Evolutionary conservation across 2,329 filamentous ascomycete genomes (phyloP), one percentile per base, ranked within the genome.

Genomic region (Arthroderma uncinatum): DNA sequence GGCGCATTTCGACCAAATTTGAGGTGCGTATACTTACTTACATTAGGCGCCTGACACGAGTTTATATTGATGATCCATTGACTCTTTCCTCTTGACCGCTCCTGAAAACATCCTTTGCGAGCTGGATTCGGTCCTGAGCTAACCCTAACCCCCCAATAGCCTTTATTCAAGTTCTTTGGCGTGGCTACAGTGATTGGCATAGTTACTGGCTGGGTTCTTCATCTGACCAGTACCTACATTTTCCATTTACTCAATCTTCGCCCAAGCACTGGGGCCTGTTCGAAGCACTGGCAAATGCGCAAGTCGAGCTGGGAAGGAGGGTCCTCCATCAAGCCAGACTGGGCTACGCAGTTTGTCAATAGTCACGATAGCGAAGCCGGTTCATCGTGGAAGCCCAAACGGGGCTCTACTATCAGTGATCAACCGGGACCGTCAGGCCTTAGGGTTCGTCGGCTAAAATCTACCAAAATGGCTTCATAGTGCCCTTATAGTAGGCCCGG

Each of bases 131-230:
- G 6, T 25, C 8, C 7, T 52, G 16, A 14, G 50, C 50, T 53
- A 53, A 59, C 57, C 10, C 50, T 53, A 53, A 59, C 57, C 10
- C 21, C 12, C 12, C 6, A 14, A 23, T 47, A 78, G 76, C 72
- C 71, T 52, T 58, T 75, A 19, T 69, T 70, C 56, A 78, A 79
- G 65, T 85, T 78, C 64, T 75, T 90, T 50, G 83, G 82, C 53
- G 78, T 83, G 23, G 88, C 87, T 6, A 78, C 81, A 33, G 70
- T 87, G 16, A 76, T 89, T 55, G 88, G 88, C n/a, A 71, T 84
- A 55, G 54, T 81, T 9, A 74, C 83, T 28, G 87, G 86, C 54
- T 69, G 83, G 54, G 62, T 80, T 16, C 69, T 90, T 44, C 78
- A 81, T 64, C 71, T 81, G 55, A 75, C 77, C 16, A 50, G 47